phyloP scores from a whole-genome alignment of 768 basidiomycete genomes.

The Clathrus columnatus region DNA sequence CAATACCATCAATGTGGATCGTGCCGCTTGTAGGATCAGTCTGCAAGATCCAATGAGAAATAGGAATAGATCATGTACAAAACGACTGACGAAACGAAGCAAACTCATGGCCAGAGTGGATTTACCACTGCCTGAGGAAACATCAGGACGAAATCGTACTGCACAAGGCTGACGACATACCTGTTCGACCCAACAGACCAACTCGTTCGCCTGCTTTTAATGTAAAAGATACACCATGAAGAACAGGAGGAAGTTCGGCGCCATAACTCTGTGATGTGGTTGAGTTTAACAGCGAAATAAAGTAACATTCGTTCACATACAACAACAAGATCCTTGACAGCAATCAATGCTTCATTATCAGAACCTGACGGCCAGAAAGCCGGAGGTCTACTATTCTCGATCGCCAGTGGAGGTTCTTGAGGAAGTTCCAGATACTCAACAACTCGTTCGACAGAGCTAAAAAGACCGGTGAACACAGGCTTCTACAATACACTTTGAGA shows the following conservation, averaged over 20 bases:
- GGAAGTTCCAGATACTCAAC: constrained; percentile 87
- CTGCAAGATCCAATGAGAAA: constrained; percentile 22
- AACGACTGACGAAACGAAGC: constrained; percentile 57
- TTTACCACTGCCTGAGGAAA: constrained; percentile 56
- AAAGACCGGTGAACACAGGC: not conserved
- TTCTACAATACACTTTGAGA: constrained; percentile 15
- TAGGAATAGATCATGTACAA: not conserved
- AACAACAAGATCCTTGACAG: constrained; percentile 66
- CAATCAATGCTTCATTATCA: constrained; percentile 44
- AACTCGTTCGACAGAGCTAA: constrained; percentile 80
- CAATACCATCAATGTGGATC: constrained; percentile 81
- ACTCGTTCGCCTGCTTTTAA: constrained; percentile 66
- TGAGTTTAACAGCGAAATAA: not conserved
- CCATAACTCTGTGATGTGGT: constrained; percentile 52
- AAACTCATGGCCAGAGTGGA: constrained; percentile 82
- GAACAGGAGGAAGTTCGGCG: constrained; percentile 72
- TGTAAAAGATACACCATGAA: constrained; percentile 67
- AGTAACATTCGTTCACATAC: constrained; percentile 7
- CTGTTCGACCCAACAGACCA: constrained; percentile 74
- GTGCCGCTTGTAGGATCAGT: constrained; percentile 68
- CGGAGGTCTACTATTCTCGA: constrained; percentile 68
- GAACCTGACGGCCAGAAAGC: constrained; percentile 89
- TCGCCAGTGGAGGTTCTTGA: constrained; percentile 72
- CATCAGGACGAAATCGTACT: constrained; percentile 1
- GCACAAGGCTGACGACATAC: constrained; percentile 20